phyloP scores from a whole-genome alignment of 176 grass and related monocot genomes.

The Saccharum officinarum region DNA sequence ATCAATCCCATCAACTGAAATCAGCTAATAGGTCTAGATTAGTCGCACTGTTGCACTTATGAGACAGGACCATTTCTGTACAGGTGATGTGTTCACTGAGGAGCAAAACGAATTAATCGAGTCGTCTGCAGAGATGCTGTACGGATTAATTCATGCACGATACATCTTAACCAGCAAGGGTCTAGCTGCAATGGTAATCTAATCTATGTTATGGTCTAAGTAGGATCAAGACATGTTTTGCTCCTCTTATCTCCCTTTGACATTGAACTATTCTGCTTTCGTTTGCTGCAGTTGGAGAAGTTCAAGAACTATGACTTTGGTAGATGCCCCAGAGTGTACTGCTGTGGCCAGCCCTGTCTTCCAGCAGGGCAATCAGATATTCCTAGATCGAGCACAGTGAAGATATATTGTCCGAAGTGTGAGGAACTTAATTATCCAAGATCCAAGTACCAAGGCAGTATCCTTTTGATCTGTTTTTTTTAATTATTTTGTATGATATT shows the following conservation, averaged over 20 bases:
- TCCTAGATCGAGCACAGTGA: constrained; percentile 89
- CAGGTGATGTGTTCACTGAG: constrained; percentile 92
- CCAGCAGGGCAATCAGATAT: constrained; percentile 93
- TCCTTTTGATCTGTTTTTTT: constrained; percentile 52
- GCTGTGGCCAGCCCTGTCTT: constrained; percentile 92
- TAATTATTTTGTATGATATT: background rate
- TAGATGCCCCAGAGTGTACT: constrained; percentile 94
- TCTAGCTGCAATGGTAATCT: constrained; percentile 94
- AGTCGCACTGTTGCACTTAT: constrained; percentile 8
- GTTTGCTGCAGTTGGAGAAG: constrained; percentile 76
- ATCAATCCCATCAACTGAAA: constrained; percentile 8
- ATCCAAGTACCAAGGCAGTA: constrained; percentile 99
- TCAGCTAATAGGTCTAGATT: constrained; percentile 9
- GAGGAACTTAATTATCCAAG: constrained; percentile 94
- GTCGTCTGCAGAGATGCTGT: constrained; percentile 97
- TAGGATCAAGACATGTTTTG: background rate
- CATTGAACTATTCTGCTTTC: constrained; percentile 24
- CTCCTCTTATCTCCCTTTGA: background rate
- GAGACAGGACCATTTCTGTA: constrained; percentile 13
- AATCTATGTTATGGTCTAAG: constrained; percentile 23
- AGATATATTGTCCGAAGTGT: constrained; percentile 97
- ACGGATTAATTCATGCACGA: constrained; percentile 90
- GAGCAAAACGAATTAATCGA: constrained; percentile 96
- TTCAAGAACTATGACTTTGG: constrained; percentile 98
- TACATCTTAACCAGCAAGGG: constrained; percentile 96